Evolutionary conservation across 2,329 filamentous ascomycete genomes (phyloP), one percentile per base, ranked within the genome.

Genomic region (Cucurbitaria berberidis): DNA sequence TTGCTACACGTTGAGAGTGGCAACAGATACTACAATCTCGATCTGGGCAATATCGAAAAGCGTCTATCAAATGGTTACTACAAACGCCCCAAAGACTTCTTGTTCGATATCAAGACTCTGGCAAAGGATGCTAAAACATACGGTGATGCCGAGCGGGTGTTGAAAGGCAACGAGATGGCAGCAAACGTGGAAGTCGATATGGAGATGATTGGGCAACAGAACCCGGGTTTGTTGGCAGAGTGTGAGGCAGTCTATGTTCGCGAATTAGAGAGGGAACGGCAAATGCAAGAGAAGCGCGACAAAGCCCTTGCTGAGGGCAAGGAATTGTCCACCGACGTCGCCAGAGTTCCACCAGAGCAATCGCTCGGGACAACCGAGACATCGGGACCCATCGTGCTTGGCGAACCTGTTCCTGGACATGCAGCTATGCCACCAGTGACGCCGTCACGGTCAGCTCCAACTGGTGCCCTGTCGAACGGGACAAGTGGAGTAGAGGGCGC

Each of bases 31-130:
- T 98, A 97, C 80, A 99, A 99, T 64, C 80, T 99, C 40, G 93
- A 98, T 69, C 90, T 93, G 10, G 89, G 89, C 3, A 93, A 89
- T 1, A 97, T 99, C 47, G 95, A 99, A 77, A 92, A 96, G 72
- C 88, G 95, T n/a, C 81, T 99, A 29, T 96, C 92, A 4, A 98
- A 99, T 72, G 95, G 95, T 5, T 99, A 91, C 76, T 99, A 99
- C 76, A 91, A 92, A 64, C 86, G 93, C 10, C 91, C 93, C 0
- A 88, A 88, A 65, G 93, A 97, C 71, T 99, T 97, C 70, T 77
- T 96, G 45, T 87, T 87, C 35, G 95, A 99, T 71, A 90, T 98
- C 66, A 90, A 89, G 71, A 85, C 88, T 30, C 79, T 99, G 5
- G 88, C 89, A 19, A 93, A 91, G 72, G 95, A 99, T 76, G 88